Conservation (phyloP, 2,329 filamentous ascomycete species). For the Sarocladium kiliense region DNA sequence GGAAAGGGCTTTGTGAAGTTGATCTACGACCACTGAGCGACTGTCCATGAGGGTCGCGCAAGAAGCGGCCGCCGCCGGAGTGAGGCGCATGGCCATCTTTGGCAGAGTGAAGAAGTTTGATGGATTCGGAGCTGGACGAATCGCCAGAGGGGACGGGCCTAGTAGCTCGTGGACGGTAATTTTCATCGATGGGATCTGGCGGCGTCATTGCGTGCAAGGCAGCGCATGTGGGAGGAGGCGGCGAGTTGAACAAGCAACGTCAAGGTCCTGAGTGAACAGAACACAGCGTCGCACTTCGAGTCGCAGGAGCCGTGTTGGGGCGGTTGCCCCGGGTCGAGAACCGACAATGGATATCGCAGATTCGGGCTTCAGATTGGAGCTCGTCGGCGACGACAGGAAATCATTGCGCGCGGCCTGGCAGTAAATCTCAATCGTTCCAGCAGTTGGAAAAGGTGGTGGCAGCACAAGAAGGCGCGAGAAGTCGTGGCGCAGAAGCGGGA, state of each 20-base stretch:
- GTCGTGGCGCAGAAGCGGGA: not conserved
- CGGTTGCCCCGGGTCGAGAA: not conserved
- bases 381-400: not conserved
- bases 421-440: not conserved
- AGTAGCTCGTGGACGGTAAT: slow-evolving; percentile 4
- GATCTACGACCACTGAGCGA: slow-evolving; percentile 18
- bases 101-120: not conserved
- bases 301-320: not conserved
- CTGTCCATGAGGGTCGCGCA: slow-evolving; percentile 20
- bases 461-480: too few relatives aligned
- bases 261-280: not conserved
- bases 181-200: slow-evolving; percentile 5
- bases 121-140: not conserved
- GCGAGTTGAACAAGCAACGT: not conserved
- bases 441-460: too few relatives aligned
- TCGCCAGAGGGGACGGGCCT: slow-evolving; percentile 6
- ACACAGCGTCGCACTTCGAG: not conserved
- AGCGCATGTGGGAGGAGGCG: not conserved
- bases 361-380: not conserved
- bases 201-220: not conserved
- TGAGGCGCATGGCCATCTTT: not conserved
- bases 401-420: not conserved
- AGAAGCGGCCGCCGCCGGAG: slow-evolving; percentile 24
- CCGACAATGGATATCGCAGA: not conserved
- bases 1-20: slow-evolving; percentile 31